Conservation (phyloP, 805 yeast genomes). For the Kodamaea jinghongensis region DNA sequence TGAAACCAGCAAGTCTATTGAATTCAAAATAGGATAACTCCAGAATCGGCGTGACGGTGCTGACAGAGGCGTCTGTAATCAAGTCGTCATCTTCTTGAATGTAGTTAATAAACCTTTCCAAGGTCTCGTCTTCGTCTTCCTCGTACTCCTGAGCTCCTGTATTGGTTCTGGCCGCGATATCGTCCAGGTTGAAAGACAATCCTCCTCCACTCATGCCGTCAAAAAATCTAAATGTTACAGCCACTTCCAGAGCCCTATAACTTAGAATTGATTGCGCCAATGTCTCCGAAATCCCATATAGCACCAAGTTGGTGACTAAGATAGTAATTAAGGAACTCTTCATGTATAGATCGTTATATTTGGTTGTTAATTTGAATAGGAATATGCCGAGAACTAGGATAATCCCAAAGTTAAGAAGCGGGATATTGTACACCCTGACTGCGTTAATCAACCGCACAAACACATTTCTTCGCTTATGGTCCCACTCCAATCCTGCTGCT, state of each 20-base stretch:
- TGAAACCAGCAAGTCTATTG: constrained; percentile 71
- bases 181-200: constrained; percentile 21
- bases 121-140: constrained; percentile 18
- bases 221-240: constrained; percentile 19
- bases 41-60: constrained; percentile 6
- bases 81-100: constrained; percentile 25
- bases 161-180: constrained; percentile 7
- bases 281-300: constrained; percentile 89
- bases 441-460: constrained; percentile 25
- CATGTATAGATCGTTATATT: constrained; percentile 60
- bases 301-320: constrained; percentile 71
- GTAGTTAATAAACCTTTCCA: constrained; percentile 34
- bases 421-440: constrained; percentile 46
- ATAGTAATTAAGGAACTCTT: constrained; percentile 72
- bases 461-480: constrained; percentile 1
- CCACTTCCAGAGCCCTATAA: constrained; percentile 22
- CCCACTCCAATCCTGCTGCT: constrained; percentile 11
- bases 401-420: constrained; percentile 55
- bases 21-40: constrained; percentile 52
- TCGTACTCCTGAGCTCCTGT: constrained; percentile 5
- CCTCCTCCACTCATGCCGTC: constrained; percentile 12
- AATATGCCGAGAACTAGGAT: constrained; percentile 48
- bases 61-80: neutral
- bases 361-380: constrained; percentile 51
- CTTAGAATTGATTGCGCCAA: constrained; percentile 71